Evolutionary conservation across 2,329 filamentous ascomycete species (phyloP).

Genomic region (Chalara sp.): DNA sequence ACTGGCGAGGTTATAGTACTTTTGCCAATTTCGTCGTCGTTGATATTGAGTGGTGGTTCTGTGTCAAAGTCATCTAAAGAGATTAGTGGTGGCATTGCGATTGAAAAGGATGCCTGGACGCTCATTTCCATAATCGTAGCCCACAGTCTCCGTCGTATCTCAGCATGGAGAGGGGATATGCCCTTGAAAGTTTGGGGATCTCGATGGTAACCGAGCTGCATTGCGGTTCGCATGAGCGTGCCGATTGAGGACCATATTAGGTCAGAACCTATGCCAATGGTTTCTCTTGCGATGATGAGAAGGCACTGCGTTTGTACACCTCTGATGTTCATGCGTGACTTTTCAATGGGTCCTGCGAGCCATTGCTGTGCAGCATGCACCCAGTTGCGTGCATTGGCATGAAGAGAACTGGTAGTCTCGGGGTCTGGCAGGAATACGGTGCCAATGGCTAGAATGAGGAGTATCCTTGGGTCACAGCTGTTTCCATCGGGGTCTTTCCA

Average conservation of each 20-base stretch:
- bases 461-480: constrained; percentile 10
- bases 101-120: constrained; percentile 43
- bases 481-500: constrained; percentile 27
- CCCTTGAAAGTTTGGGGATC: constrained; percentile 44
- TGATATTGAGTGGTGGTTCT: constrained; percentile 40
- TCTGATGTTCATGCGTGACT: constrained; percentile 40
- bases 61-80: constrained; percentile 43
- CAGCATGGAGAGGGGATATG: constrained; percentile 40
- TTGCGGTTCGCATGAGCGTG: constrained; percentile 43
- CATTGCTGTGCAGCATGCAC: constrained; percentile 18
- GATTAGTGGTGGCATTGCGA: constrained; percentile 43
- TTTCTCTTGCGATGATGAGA: constrained; percentile 41
- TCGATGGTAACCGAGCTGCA: constrained; percentile 52
- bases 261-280: constrained; percentile 41
- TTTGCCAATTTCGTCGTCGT: constrained; percentile 44
- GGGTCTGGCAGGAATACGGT: constrained; percentile 13
- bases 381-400: constrained; percentile 15
- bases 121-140: constrained; percentile 47
- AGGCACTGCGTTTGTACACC: constrained; percentile 47
- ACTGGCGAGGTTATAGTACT: constrained; percentile 15
- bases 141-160: constrained; percentile 51
- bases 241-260: constrained; percentile 46
- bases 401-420: constrained; percentile 5
- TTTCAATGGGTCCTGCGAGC: constrained; percentile 31
- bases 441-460: constrained; percentile 21